phyloP scores from a whole-genome alignment of 148 eudicot species.

The Chenopodium quinoa region DNA sequence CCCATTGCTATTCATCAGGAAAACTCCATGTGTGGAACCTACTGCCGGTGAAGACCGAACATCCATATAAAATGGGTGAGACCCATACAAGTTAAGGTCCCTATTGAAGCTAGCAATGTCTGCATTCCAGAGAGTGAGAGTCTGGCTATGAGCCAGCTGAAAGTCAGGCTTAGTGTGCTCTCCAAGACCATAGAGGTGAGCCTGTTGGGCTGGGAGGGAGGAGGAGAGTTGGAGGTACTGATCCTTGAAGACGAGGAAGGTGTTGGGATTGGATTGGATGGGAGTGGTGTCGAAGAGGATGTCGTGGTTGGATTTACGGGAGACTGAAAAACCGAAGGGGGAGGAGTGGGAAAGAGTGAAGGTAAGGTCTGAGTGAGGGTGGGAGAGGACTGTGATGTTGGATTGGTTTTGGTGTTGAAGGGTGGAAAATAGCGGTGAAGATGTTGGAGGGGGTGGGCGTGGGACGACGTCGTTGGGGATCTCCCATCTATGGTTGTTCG shows the following conservation, averaged over 20 bases:
- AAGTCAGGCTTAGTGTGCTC: slow-evolving; percentile 48
- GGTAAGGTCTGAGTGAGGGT: slow-evolving; percentile 50
- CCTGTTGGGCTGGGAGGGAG: slow-evolving; percentile 32
- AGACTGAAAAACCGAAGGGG: slow-evolving; percentile 64
- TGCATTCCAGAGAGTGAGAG: slow-evolving; percentile 48
- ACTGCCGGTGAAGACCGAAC: slow-evolving; percentile 31
- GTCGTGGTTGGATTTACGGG: slow-evolving; percentile 55
- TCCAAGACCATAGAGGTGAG: slow-evolving; percentile 51
- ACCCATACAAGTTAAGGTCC: slow-evolving; percentile 47
- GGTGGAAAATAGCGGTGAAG: slow-evolving; percentile 8
- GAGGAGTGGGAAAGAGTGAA: slow-evolving; percentile 68
- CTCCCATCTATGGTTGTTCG: slow-evolving; percentile 43
- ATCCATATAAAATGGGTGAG: slow-evolving; percentile 60
- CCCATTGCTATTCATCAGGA: slow-evolving; percentile 50
- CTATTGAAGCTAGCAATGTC: slow-evolving; percentile 35
- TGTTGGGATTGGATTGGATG: slow-evolving; percentile 15
- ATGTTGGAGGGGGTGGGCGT: slow-evolving; percentile 15
- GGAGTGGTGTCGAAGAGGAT: slow-evolving; percentile 43
- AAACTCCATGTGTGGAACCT: slow-evolving; percentile 47
- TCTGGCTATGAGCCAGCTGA: slow-evolving; percentile 37
- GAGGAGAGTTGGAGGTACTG: slow-evolving; percentile 46
- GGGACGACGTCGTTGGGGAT: slow-evolving; percentile 36
- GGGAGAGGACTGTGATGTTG: slow-evolving; percentile 22
- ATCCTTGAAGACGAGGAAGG: slow-evolving; percentile 40
- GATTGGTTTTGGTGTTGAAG: slow-evolving; percentile 14